Percentiles rank a stretch among this genome's conserved stretches.
These are phyloP conservation scores for Nyctanthes arbortristis DNA, from an alignment of 257 asterid genomes.

Conservation along the genomic window DNA sequence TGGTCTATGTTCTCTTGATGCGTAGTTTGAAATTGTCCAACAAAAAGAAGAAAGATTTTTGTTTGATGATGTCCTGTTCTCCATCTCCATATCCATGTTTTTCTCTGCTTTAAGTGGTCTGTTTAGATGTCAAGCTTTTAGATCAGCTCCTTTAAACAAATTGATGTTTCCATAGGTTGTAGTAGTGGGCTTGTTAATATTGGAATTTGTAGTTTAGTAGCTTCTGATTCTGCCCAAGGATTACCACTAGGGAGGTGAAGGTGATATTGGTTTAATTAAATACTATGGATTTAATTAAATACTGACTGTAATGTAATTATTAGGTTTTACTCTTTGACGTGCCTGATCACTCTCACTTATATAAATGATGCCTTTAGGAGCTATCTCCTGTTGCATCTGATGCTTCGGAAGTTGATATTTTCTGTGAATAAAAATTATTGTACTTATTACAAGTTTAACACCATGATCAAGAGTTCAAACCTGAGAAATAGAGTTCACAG, in stretches of 20 bases:
- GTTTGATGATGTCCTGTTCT: neutral
- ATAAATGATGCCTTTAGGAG: neutral
- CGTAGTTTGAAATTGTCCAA: neutral
- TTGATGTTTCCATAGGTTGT: neutral
- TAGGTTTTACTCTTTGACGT: neutral
- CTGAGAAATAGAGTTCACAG: neutral
- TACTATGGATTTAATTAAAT: too few species aligned
- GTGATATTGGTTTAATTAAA: neutral
- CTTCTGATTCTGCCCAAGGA: neutral
- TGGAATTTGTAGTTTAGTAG: neutral
- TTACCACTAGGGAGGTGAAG: neutral
- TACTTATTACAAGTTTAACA: neutral
- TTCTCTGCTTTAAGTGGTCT: neutral
- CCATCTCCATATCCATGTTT: neutral
- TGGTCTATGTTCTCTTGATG: neutral
- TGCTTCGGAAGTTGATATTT: neutral
- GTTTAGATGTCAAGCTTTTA: neutral
- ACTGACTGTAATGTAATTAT: too few species aligned
- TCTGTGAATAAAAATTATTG: neutral
- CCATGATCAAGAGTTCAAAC: neutral
- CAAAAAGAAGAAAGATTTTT: too few species aligned
- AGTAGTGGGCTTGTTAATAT: neutral
- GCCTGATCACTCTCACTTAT: neutral
- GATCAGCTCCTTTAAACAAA: neutral
- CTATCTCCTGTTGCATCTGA: neutral